Evolutionary conservation across 352 stramenopile species (phyloP), one percentile per base, ranked within the genome.

Genomic region (Saprolegnia parasitica): DNA sequence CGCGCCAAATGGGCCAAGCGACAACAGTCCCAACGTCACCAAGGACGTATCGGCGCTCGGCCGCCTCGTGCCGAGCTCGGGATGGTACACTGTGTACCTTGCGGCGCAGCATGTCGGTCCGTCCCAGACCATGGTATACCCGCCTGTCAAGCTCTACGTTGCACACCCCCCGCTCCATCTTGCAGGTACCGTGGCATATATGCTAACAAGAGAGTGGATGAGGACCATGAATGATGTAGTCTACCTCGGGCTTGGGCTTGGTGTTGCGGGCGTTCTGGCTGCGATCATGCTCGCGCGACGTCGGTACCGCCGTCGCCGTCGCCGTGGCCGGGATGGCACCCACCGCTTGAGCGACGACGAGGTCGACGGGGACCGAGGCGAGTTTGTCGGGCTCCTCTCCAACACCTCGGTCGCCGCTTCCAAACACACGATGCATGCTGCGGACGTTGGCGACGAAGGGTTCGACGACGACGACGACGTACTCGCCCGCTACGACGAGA

Each of bases 401-500:
- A 65, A 65, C n/a, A 24, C 56, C 9, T 9, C 45, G 8, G 45
- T 21, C n/a, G 16, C 49, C 49, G 4, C 29, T 5, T 13, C 15
- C 50, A 32, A 58, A 6, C 50, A 29, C 20, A 58, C 50, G 15
- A 5, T 58, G n/a, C n/a, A 37, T 5, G 50, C 21, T 35, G 50
- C n/a, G 20, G 50, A 58, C 11, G 15, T 56, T 56, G 49, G 10
- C 2, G 5, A 35, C 10, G 56, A 47, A 16, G n/a, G 15, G 1
- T 40, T 32, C 8, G 56, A 65, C 6, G 37, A 39, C 56, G 23
- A 50, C 56, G 56, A 65, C 56, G 56, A 65, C 35, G 40, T 49
- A n/a, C 6, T 46, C 4, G 1, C 47, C 20, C 18, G 35, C 29
- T 35, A 65, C 56, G 18, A 65, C 15, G 37, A 56, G 20, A 56